These are phyloP conservation scores for Fusarium fujikuroi DNA, from an alignment of 2,329 filamentous ascomycete species.

Conservation along the genomic window DNA sequence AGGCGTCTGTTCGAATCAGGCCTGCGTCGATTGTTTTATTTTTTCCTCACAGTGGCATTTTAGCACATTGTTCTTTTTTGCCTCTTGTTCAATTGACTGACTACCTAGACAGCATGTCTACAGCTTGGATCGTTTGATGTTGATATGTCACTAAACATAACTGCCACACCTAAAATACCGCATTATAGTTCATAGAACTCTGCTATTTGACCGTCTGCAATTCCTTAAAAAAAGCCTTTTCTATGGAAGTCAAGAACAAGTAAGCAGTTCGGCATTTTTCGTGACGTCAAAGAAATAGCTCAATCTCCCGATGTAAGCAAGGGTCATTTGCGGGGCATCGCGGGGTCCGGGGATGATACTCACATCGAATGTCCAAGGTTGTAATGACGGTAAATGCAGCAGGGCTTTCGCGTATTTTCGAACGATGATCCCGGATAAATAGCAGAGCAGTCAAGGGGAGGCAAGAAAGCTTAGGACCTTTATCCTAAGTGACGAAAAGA, in stretches of 20 bases:
- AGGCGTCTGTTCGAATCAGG: constrained; percentile 32
- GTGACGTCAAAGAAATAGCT: background rate
- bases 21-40: constrained; percentile 18
- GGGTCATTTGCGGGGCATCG: constrained; percentile 7
- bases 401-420: background rate
- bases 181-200: background rate
- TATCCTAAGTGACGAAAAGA: background rate
- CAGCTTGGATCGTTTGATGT: too few species aligned
- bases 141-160: too few species aligned
- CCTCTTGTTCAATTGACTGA: background rate
- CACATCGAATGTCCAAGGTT: background rate
- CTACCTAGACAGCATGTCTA: too few species aligned
- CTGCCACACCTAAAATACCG: too few species aligned
- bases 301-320: background rate
- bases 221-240: background rate
- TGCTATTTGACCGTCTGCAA: too few species aligned
- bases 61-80: background rate
- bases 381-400: background rate
- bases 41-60: background rate
- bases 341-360: constrained; percentile 1
- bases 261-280: background rate
- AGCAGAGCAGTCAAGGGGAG: background rate
- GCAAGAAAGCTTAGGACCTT: background rate
- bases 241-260: background rate
- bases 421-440: background rate